Evolutionary conservation across 768 basidiomycete species (phyloP).

Genomic region (Trametes elegans): DNA sequence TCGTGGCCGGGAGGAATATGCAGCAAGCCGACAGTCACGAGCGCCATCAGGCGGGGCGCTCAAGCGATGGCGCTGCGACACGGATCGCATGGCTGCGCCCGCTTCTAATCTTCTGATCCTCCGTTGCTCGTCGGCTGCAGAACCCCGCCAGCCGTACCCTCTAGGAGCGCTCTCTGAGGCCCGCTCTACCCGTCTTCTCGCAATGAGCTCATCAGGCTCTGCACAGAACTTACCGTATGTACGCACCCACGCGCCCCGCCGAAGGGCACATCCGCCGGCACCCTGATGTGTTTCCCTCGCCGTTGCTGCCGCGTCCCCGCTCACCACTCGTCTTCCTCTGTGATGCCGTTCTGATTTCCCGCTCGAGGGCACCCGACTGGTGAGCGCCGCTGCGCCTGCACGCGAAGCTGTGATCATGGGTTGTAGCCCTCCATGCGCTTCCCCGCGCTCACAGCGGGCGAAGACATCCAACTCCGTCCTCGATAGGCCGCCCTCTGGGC

Average conservation of each 20-base stretch:
- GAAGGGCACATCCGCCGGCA: not conserved
- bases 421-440: slow-evolving; percentile 1
- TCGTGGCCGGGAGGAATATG: not conserved
- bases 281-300: too few species aligned
- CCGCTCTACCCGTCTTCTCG: not conserved
- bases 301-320: not conserved
- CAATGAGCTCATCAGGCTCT: not conserved
- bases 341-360: not conserved
- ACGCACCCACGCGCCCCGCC: not conserved
- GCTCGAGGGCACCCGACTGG: not conserved
- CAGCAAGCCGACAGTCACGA: slow-evolving; percentile 1
- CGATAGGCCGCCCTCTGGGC: not conserved
- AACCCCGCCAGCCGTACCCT: not conserved
- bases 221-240: not conserved
- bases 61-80: not conserved
- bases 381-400: slow-evolving; percentile 1
- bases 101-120: slow-evolving; percentile 15
- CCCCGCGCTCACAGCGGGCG: not conserved
- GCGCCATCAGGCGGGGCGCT: slow-evolving; percentile 4
- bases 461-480: not conserved
- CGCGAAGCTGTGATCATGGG: slow-evolving; percentile 9
- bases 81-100: slow-evolving; percentile 3
- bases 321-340: not conserved
- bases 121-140: not conserved
- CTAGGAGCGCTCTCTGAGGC: not conserved